phyloP scores from a whole-genome alignment of 2,329 filamentous ascomycete genomes.

The Pseudogymnoascus sp. region DNA sequence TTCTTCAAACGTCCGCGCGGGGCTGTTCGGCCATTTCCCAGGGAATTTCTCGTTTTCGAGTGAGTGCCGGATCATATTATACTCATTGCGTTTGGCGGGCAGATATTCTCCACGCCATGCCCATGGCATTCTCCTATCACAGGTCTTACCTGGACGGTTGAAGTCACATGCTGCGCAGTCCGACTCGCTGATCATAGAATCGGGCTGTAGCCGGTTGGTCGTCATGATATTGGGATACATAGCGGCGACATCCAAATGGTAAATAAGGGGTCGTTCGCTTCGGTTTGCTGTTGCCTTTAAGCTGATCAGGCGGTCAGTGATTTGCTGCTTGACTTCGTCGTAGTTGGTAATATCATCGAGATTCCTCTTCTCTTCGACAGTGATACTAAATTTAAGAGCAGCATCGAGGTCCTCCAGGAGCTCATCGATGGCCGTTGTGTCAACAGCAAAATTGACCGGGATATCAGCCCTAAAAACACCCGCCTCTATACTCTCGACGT shows the following conservation, averaged over 20 bases:
- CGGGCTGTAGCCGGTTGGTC: conserved; percentile 90
- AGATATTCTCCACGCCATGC: conserved; percentile 97
- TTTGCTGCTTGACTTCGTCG: conserved; percentile 76
- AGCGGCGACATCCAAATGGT: conserved; percentile 95
- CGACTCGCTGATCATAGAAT: conserved; percentile 97
- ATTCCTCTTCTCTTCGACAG: conserved; percentile 74
- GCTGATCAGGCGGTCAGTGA: conserved; percentile 58
- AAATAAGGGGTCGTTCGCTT: conserved; percentile 80
- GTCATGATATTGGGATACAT: conserved; percentile 99
- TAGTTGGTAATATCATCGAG: conserved; percentile 75
- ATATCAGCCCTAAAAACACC: conserved; percentile 96
- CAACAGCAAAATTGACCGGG: conserved; percentile 87
- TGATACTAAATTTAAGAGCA: conserved; percentile 79
- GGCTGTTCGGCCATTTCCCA: conserved; percentile 62
- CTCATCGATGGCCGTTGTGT: conserved; percentile 81
- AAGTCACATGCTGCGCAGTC: conserved; percentile 98
- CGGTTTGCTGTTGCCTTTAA: conserved; percentile 79
- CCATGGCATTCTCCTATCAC: conserved; percentile 90
- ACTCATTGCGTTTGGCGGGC: conserved; percentile 92
- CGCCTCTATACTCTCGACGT: conserved; percentile 98
- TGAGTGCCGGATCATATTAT: conserved; percentile 95
- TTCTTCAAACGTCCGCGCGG: conserved; percentile 69
- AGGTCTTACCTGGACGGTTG: conserved; percentile 94
- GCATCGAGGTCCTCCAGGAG: conserved; percentile 78
- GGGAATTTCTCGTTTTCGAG: conserved; percentile 91